phyloP scores from a whole-genome alignment of 2,329 filamentous ascomycete genomes.

The Gremmenia infestans region DNA sequence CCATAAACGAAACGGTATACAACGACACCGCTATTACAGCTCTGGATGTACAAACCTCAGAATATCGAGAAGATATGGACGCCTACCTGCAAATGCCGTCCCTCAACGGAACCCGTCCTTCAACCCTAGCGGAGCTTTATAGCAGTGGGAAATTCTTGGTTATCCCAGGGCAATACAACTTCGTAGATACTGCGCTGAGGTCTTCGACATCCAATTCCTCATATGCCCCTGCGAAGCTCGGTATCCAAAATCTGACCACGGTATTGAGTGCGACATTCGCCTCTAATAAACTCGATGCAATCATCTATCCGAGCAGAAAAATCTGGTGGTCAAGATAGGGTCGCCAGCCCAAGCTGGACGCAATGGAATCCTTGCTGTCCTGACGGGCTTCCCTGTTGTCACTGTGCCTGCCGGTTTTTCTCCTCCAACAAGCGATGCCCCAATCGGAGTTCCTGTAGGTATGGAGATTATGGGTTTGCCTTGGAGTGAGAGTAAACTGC shows the following conservation, averaged over 20 bases:
- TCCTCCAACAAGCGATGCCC: slow-evolving; percentile 41
- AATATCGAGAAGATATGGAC: slow-evolving; percentile 52
- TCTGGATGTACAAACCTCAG: slow-evolving; percentile 56
- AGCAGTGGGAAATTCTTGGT: slow-evolving; percentile 50
- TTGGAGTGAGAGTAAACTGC: slow-evolving; percentile 49
- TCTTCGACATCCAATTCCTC: slow-evolving; percentile 47
- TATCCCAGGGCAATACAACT: slow-evolving; percentile 52
- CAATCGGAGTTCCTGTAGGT: slow-evolving; percentile 55
- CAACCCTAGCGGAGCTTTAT: slow-evolving; percentile 46
- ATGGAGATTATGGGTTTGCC: slow-evolving; percentile 57
- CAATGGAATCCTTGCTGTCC: slow-evolving; percentile 40
- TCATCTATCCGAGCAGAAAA: slow-evolving; percentile 61
- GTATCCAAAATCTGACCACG: slow-evolving; percentile 48
- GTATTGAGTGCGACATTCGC: slow-evolving; percentile 47
- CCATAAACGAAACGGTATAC: slow-evolving; percentile 45
- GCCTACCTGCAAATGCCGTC: slow-evolving; percentile 46
- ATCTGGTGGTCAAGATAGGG: slow-evolving; percentile 55
- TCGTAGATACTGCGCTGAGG: slow-evolving; percentile 44
- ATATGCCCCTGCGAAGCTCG: slow-evolving; percentile 43
- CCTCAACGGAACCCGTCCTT: slow-evolving; percentile 39
- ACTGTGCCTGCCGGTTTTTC: slow-evolving; percentile 52
- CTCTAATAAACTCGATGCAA: slow-evolving; percentile 45
- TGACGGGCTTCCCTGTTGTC: slow-evolving; percentile 38
- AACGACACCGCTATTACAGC: slow-evolving; percentile 45
- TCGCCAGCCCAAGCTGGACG: slow-evolving; percentile 52